Percentiles rank a stretch among this genome's conserved stretches.
These are phyloP conservation scores for Coniosporium apollinis DNA, from an alignment of 495 filamentous ascomycete genomes.

Conservation along the genomic window DNA sequence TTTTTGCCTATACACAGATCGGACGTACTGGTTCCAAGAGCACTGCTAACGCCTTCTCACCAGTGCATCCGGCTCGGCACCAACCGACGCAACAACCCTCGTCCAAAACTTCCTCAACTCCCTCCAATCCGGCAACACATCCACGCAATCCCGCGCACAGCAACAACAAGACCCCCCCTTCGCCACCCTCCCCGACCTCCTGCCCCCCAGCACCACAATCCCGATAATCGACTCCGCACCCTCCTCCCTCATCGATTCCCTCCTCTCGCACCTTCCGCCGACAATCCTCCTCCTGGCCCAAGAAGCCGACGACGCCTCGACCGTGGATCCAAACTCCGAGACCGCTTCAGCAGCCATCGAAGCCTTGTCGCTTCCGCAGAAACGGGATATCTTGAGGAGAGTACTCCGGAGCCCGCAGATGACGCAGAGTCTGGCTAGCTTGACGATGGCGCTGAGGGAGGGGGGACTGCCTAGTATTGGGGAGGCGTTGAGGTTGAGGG, in stretches of 20 bases:
- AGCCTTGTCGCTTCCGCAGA: constrained; percentile 59
- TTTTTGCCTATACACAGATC: no score
- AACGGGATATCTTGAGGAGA: constrained; percentile 61
- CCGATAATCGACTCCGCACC: constrained; percentile 54
- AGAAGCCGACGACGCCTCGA: constrained; percentile 38
- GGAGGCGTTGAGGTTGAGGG: constrained; percentile 61
- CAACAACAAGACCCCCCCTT: constrained; percentile 43
- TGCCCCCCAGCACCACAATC: constrained; percentile 58
- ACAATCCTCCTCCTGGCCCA: constrained; percentile 55
- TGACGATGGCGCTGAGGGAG: constrained; percentile 78
- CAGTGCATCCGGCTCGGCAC: no score
- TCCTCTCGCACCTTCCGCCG: constrained; percentile 62
- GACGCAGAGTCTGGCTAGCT: constrained; percentile 61
- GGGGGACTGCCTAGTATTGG: constrained; percentile 84
- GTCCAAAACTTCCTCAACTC: constrained; percentile 83
- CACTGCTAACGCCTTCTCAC: no score
- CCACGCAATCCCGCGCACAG: constrained; percentile 21
- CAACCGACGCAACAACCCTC: constrained; percentile 40
- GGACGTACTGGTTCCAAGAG: no score
- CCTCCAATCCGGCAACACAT: constrained; percentile 40
- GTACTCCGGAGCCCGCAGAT: constrained; percentile 89
- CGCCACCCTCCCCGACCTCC: constrained; percentile 75
- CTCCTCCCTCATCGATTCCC: constrained; percentile 46
- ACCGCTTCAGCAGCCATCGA: constrained; percentile 51
- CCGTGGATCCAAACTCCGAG: constrained; percentile 44